phyloP scores from a whole-genome alignment of 352 stramenopile genomes.

The Phytophthora aleatoria region DNA sequence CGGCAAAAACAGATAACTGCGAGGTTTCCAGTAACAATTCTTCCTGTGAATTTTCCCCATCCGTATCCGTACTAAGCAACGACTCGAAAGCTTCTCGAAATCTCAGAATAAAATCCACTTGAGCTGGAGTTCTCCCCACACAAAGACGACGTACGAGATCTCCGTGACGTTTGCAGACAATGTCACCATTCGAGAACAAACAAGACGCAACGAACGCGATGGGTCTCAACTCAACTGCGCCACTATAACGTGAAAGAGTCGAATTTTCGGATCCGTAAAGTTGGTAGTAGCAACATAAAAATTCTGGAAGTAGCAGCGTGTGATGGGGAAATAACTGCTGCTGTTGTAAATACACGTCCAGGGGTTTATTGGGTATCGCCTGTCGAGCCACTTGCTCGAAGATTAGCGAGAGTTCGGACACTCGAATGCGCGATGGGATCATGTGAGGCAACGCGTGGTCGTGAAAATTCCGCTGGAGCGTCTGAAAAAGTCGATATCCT shows the following conservation, averaged over 20 bases:
- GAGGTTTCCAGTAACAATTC: slow-evolving; percentile 40
- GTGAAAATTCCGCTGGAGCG: slow-evolving; percentile 61
- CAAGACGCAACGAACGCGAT: slow-evolving; percentile 69
- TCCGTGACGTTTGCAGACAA: slow-evolving; percentile 49
- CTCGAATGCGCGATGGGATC: slow-evolving; percentile 56
- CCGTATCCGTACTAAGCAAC: slow-evolving; percentile 30
- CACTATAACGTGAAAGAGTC: slow-evolving; percentile 12
- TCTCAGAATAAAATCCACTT: slow-evolving; percentile 63
- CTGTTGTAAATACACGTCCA: slow-evolving; percentile 67
- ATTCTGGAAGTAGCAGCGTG: slow-evolving; percentile 59
- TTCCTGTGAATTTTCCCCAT: not conserved
- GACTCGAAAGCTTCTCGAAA: slow-evolving; percentile 70
- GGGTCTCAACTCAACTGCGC: slow-evolving; percentile 49
- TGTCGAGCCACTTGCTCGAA: slow-evolving; percentile 50
- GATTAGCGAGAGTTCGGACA: slow-evolving; percentile 42
- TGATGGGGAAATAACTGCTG: slow-evolving; percentile 52
- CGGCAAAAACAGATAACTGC: slow-evolving; percentile 51
- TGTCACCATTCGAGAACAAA: slow-evolving; percentile 69
- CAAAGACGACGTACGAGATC: slow-evolving; percentile 63
- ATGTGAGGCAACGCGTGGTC: slow-evolving; percentile 50
- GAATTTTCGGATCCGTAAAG: slow-evolving; percentile 52
- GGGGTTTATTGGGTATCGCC: slow-evolving; percentile 47
- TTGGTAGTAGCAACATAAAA: slow-evolving; percentile 75
- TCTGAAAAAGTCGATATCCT: slow-evolving; percentile 58
- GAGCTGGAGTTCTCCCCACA: slow-evolving; percentile 56